Base-by-base conservation (phyloP, 179 eudicot species). In the Gypsophila paniculata region DNA sequence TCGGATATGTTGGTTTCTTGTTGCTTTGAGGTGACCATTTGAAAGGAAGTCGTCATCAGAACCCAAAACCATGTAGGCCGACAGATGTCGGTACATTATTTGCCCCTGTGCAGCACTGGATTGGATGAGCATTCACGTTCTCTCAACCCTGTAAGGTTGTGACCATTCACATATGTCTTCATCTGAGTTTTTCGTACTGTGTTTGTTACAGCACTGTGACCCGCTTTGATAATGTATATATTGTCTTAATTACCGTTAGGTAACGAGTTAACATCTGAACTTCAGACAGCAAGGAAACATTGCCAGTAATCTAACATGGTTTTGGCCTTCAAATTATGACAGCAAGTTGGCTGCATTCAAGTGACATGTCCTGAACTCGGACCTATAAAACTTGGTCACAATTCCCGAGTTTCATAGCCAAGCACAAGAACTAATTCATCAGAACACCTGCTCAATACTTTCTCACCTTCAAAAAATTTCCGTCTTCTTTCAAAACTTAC, bases 41-140 rank as follows among this genome's bases (percentile, higher is more conserved):
- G 65, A 26, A 26, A 29, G 65, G 39, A 32, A 62, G 46, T 62
- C 44, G 21, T n/a, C 46, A 62, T 62, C 66, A 62, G 36, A 62
- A 42, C 13, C 7, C 46, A 32, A 62, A 59, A 15, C 34, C 22
- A 23, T 59, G 63, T 59, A 54, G 59, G 10, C 23, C 23, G 8
- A 54, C 18, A n/a, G 59, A n/a, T 54, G 59, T 54, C 25, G 59
- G 22, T 54, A 54, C 18, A 10, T 12, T 42, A 6, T 6, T 42
- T 9, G 46, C 6, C 46, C 46, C 46, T 42, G 8, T 42, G 46
- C 46, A 42, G 46, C 46, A 11, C 17, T 0, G 3, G 15, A 46
- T 46, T 46, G 52, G 52, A 46, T 46, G 9, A 46, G 15, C 52
- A 46, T 46, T 46, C 52, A 4, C 52, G 14, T 8, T 8, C 44